Conservation (phyloP, 345 rosid species). For the Adansonia digitata region DNA sequence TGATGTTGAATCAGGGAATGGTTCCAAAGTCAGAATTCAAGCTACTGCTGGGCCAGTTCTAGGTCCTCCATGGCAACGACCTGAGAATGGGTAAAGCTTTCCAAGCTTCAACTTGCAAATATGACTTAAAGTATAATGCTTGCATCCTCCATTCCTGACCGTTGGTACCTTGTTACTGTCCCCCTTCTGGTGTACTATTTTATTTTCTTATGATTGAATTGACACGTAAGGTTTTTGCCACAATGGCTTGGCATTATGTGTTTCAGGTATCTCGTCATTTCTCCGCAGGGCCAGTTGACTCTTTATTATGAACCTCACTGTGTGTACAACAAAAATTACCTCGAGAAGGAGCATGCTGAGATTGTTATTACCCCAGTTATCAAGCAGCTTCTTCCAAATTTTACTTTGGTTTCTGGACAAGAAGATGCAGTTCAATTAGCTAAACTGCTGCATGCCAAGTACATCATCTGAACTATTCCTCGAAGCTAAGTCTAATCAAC, state of each 20-base stretch:
- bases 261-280: conserved; percentile 56
- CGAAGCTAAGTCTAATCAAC: neutral
- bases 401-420: conserved; percentile 90
- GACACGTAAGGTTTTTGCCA: neutral
- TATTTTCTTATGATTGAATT: neutral
- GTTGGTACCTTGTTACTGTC: neutral
- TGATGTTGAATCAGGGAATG: conserved; percentile 42
- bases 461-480: conserved; percentile 13
- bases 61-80: conserved; percentile 99
- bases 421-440: conserved; percentile 92
- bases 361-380: conserved; percentile 83
- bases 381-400: conserved; percentile 86
- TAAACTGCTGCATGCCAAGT: conserved; percentile 72
- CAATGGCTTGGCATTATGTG: neutral
- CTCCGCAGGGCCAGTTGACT: conserved; percentile 51
- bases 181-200: neutral
- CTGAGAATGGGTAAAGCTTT: conserved; percentile 72
- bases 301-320: conserved; percentile 94
- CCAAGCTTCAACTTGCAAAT: conserved; percentile 3
- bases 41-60: conserved; percentile 76
- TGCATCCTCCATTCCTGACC: neutral
- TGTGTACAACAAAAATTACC: conserved; percentile 48
- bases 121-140: conserved; percentile 5
- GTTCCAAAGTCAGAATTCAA: conserved; percentile 49
- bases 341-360: conserved; percentile 66